Evolutionary conservation across 2,329 filamentous ascomycete species (phyloP).

Genomic region (Ophiostoma populinum): DNA sequence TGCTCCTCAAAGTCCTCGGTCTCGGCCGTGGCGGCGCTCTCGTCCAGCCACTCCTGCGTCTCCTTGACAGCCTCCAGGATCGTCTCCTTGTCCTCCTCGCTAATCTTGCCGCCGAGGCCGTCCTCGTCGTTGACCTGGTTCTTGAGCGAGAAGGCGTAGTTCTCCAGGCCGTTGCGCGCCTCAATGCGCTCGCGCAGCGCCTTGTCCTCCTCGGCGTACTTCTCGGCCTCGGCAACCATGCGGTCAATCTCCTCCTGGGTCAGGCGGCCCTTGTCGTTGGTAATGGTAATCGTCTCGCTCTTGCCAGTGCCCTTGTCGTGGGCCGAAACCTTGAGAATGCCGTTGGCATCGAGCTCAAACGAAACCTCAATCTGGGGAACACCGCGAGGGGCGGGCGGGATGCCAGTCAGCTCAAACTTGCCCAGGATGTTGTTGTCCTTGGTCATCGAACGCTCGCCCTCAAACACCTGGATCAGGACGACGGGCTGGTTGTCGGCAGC

Average conservation of each 20-base stretch:
- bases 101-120: constrained; percentile 94
- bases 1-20: constrained; percentile 98
- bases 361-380: constrained; percentile 97
- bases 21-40: constrained; percentile 71
- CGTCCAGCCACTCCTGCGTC: constrained; percentile 87
- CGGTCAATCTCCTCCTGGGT: constrained; percentile 95
- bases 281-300: constrained; percentile 94
- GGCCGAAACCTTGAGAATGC: constrained; percentile 91
- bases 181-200: constrained; percentile 93
- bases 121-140: constrained; percentile 97
- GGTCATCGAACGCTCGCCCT: constrained; percentile 85
- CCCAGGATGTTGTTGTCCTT: constrained; percentile 96
- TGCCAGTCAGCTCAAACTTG: constrained; percentile 95
- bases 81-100: constrained; percentile 87
- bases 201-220: constrained; percentile 99
- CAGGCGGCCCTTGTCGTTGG: constrained; percentile 97
- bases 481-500: constrained; percentile 93
- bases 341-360: constrained; percentile 95
- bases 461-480: constrained; percentile 86
- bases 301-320: constrained; percentile 98
- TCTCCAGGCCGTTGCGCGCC: constrained; percentile 90
- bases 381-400: constrained; percentile 85
- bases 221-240: constrained; percentile 96
- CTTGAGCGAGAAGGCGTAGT: constrained; percentile 98
- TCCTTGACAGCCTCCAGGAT: constrained; percentile 95